Evolutionary conservation across 2,329 filamentous ascomycete genomes (phyloP).

Genomic region (Fusarium foetens): DNA sequence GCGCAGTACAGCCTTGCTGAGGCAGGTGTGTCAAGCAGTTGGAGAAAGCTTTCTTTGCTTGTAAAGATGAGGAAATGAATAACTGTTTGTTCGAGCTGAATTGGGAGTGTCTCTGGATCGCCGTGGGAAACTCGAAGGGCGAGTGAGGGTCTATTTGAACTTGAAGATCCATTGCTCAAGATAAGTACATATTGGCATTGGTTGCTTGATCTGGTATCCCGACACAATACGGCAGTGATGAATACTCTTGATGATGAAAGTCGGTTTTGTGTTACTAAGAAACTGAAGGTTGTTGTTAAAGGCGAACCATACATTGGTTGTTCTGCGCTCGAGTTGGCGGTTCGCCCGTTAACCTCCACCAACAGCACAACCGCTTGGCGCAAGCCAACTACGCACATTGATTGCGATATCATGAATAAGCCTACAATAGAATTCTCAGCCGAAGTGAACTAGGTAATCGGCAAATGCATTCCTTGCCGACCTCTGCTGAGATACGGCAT

Average conservation of each 20-base stretch:
- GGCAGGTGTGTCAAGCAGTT: conserved; percentile 3
- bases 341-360: conserved; percentile 21
- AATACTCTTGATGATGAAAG: neutral
- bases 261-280: conserved; percentile 12
- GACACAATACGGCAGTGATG: neutral
- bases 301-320: conserved; percentile 1
- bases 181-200: neutral
- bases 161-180: neutral
- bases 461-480: neutral
- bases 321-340: conserved; percentile 2
- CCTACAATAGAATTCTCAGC: neutral
- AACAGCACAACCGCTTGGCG: neutral
- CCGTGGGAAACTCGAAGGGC: neutral
- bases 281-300: conserved; percentile 6
- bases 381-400: conserved; percentile 6
- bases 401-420: neutral
- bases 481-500: neutral
- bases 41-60: neutral
- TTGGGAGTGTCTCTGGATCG: conserved; percentile 1
- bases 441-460: neutral
- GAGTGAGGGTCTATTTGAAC: conserved; percentile 29
- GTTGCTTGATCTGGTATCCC: neutral
- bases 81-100: neutral
- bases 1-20: conserved; percentile 11
- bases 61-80: neutral